Evolutionary conservation across 2,329 filamentous ascomycete species (phyloP).

Genomic region (Monosporascus sp.): DNA sequence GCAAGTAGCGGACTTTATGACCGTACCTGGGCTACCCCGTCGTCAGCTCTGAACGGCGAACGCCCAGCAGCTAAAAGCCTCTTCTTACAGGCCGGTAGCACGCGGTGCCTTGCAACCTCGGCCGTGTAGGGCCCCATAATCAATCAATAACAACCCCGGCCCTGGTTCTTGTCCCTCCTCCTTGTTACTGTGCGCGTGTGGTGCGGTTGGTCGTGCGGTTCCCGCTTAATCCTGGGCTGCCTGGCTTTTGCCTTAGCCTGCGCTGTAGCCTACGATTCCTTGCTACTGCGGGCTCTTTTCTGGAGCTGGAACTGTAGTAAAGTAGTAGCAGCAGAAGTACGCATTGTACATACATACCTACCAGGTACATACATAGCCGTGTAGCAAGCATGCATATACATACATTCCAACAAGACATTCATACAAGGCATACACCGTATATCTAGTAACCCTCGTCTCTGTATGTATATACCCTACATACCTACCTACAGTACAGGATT

Average conservation of each 20-base stretch:
- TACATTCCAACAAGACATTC: not conserved
- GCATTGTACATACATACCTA: not conserved
- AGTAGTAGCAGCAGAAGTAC: not conserved
- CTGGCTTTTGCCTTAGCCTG: too few relatives aligned
- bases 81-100: not conserved
- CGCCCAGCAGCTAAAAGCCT: not conserved
- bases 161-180: not conserved
- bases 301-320: not conserved
- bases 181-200: not conserved
- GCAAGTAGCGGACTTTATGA: not conserved
- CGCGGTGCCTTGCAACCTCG: not conserved
- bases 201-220: not conserved
- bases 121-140: not conserved
- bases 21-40: not conserved
- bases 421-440: not conserved
- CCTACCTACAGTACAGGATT: not conserved
- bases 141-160: not conserved
- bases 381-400: not conserved
- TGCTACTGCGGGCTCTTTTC: too few relatives aligned
- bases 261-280: too few relatives aligned
- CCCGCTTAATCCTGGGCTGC: too few relatives aligned
- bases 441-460: not conserved
- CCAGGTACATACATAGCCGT: not conserved
- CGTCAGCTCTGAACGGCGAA: not conserved
- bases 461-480: not conserved